phyloP scores from a whole-genome alignment of 1,284 basidiomycete genomes.

The Cryptococcus sp. region DNA sequence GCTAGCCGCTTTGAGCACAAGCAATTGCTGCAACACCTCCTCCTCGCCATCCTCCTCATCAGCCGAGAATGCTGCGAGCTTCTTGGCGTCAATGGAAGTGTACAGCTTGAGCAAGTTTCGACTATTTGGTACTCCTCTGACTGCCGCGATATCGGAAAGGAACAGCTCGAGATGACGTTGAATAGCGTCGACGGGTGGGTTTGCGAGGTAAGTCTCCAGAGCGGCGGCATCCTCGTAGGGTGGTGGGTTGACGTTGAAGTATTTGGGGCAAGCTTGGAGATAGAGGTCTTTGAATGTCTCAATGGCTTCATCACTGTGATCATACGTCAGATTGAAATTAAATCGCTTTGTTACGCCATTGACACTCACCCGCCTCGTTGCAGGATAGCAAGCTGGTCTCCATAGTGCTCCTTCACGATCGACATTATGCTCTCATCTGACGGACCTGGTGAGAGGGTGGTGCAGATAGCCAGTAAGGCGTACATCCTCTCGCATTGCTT shows the following conservation, averaged over 20 bases:
- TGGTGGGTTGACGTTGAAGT: conserved; percentile 90
- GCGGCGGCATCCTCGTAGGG: conserved; percentile 81
- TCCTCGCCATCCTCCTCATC: conserved; percentile 70
- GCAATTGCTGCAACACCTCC: conserved; percentile 92
- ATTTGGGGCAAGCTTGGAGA: conserved; percentile 92
- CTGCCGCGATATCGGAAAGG: conserved; percentile 73
- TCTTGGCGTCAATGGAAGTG: conserved; percentile 86
- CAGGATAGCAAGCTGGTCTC: conserved; percentile 87
- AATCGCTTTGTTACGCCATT: neutral
- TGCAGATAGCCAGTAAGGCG: conserved; percentile 89
- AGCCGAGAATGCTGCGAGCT: conserved; percentile 81
- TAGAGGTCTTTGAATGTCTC: conserved; percentile 92
- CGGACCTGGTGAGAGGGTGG: conserved; percentile 83
- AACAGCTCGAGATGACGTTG: conserved; percentile 81
- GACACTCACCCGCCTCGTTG: conserved; percentile 65
- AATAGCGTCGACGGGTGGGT: conserved; percentile 68
- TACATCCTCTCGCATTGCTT: conserved; percentile 99
- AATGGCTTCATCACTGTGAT: conserved; percentile 63
- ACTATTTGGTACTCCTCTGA: conserved; percentile 77
- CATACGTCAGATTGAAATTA: neutral
- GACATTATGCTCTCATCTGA: conserved; percentile 94
- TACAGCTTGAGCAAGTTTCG: conserved; percentile 93
- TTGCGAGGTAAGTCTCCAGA: conserved; percentile 61
- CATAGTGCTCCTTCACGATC: conserved; percentile 88
- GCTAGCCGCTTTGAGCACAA: conserved; percentile 85